Conservation (phyloP, 2,329 filamentous ascomycete genomes). For the Leptographium radiaticola region DNA sequence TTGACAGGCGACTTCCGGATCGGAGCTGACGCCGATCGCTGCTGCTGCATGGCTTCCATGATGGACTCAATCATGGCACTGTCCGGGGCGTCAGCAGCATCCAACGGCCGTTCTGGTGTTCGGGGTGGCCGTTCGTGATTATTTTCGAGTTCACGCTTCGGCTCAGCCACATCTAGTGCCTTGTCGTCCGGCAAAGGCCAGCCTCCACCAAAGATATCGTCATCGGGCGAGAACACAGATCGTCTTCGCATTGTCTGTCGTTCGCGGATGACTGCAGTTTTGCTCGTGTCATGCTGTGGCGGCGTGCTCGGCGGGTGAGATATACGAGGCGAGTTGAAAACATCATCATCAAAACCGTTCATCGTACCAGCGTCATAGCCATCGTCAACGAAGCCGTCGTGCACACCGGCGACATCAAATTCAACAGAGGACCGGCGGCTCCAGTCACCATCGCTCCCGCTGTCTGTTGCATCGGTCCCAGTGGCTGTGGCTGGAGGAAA, state of each 20-base stretch:
- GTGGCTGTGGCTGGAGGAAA: slow-evolving; percentile 10
- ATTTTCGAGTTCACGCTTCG: slow-evolving; percentile 16
- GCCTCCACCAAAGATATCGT: slow-evolving; percentile 49
- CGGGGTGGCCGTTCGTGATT: slow-evolving; percentile 24
- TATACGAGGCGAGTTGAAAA: slow-evolving; percentile 25
- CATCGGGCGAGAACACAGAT: slow-evolving; percentile 52
- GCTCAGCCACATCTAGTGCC: slow-evolving; percentile 19
- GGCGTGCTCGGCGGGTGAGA: neutral
- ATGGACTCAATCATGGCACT: slow-evolving; percentile 45
- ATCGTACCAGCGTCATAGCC: slow-evolving; percentile 33
- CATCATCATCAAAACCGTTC: slow-evolving; percentile 29
- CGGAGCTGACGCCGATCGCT: slow-evolving; percentile 31
- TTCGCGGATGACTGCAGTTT: slow-evolving; percentile 40
- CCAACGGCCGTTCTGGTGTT: slow-evolving; percentile 22
- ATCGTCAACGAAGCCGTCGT: slow-evolving; percentile 32
- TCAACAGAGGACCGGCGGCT: slow-evolving; percentile 22
- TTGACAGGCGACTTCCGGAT: slow-evolving; percentile 19
- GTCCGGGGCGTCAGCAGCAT: slow-evolving; percentile 17
- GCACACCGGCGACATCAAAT: slow-evolving; percentile 25
- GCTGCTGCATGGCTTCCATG: slow-evolving; percentile 49
- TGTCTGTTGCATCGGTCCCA: slow-evolving; percentile 22
- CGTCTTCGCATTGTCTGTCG: slow-evolving; percentile 38
- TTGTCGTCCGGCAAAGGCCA: slow-evolving; percentile 30
- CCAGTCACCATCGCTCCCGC: slow-evolving; percentile 24
- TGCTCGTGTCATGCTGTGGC: slow-evolving; percentile 25